Base-by-base conservation (phyloP, 2,329 filamentous ascomycete genomes). In the Epichloe glyceriae region DNA sequence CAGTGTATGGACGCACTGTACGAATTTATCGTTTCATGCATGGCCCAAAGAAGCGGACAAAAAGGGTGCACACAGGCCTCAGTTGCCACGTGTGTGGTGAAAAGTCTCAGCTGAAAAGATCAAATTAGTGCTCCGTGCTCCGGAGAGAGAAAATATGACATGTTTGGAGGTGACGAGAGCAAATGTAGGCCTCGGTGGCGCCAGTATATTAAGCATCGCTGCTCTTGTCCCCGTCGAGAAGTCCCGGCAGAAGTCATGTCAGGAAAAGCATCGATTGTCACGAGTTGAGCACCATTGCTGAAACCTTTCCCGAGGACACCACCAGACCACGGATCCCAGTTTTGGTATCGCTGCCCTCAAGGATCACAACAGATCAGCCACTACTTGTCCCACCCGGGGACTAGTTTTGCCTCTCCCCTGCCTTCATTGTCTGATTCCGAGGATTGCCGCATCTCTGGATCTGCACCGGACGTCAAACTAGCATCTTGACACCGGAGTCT, bases 11-110 rank as follows among this genome's bases (percentile, higher is more conserved):
- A 40, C 38, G 26, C 38, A 34, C 46, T n/a, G 37, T 48, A 22
- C 37, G n/a, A 20, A 40, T 20, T 15, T 33, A 22, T 37, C 35
- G 22, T 30, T 33, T 38, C n/a, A 14, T 49, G 46, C 46, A 51
- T 38, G 35, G 33, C 11, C 37, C 22, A 33, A 12, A 39, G 19
- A 37, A 30, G 22, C 19, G 5, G 34, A 46, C 19, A 38, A 52
- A 45, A 40, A 33, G 12, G 42, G n/a, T n/a, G 3, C 39, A 47
- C 41, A 34, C 17, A 41, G 30, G 33, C 19, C 15, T 34, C 30
- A 19, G 11, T 26, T 48, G 50, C 50, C 50, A 52, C 50, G 50
- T 52, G 50, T 52, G 46, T 40, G 40, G 50, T 44, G 45, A 17
- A 38, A 41, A 34, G 17, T 42, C 26, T 26, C 14, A 12, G 40